phyloP scores from a whole-genome alignment of 805 yeast species.

The Wickerhamiella nectarea region DNA sequence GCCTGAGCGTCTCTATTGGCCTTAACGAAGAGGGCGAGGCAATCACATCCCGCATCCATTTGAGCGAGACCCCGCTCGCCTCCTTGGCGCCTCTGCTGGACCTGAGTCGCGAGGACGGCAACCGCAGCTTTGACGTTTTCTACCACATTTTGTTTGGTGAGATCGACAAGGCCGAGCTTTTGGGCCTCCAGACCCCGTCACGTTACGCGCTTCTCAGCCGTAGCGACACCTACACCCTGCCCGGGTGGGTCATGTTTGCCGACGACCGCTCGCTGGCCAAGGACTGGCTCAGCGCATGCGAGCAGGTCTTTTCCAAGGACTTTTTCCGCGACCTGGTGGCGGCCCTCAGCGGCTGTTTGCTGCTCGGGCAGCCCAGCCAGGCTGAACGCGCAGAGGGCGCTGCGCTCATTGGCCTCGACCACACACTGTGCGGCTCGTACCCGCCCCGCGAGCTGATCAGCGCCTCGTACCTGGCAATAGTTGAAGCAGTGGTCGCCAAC shows the following conservation, averaged over 20 bases:
- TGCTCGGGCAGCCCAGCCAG: constrained; percentile 25
- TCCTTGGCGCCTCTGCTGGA: constrained; percentile 24
- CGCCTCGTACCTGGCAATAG: constrained; percentile 25
- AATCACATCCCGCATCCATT: constrained; percentile 22
- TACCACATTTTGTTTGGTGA: constrained; percentile 27
- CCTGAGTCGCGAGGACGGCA: constrained; percentile 18
- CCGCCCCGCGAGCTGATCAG: constrained; percentile 24
- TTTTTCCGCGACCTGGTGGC: constrained; percentile 25
- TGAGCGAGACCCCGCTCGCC: constrained; percentile 23
- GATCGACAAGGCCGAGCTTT: constrained; percentile 20
- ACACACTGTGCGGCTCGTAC: constrained; percentile 18
- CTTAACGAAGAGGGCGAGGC: constrained; percentile 24
- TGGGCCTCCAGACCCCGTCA: constrained; percentile 23
- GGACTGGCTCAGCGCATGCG: constrained; percentile 30
- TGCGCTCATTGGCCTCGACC: constrained; percentile 28
- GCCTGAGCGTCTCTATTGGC: constrained; percentile 23
- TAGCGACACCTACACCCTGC: constrained; percentile 23
- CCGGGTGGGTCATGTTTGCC: constrained; percentile 27
- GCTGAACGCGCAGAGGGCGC: constrained; percentile 29
- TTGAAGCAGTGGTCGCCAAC: constrained; percentile 24
- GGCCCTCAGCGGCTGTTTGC: constrained; percentile 28
- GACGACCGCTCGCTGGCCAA: constrained; percentile 29
- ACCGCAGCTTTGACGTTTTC: constrained; percentile 27
- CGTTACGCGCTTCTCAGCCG: constrained; percentile 23
- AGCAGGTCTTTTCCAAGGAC: constrained; percentile 26